Evolutionary conservation across 2,329 filamentous ascomycete genomes (phyloP).

Genomic region (Tolypocladium paradoxum): DNA sequence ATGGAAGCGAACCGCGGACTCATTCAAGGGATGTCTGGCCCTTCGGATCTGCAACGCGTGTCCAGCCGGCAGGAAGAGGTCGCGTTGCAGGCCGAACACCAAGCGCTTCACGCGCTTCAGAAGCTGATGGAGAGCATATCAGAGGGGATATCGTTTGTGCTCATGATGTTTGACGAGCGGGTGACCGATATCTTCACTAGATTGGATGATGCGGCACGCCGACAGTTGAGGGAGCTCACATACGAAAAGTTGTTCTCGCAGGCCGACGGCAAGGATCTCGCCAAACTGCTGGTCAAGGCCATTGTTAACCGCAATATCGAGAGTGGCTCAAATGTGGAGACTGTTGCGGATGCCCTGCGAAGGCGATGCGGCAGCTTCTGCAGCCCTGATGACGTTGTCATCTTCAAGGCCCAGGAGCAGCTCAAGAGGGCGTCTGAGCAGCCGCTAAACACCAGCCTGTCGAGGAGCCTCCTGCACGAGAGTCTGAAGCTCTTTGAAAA

Average conservation of each 20-base stretch:
- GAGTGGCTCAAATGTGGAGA: constrained; percentile 94
- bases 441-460: constrained; percentile 61
- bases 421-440: constrained; percentile 80
- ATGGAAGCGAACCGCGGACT: constrained; percentile 79
- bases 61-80: constrained; percentile 82
- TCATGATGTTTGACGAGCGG: constrained; percentile 89
- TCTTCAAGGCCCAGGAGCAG: constrained; percentile 96
- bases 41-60: constrained; percentile 69
- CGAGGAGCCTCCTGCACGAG: constrained; percentile 73
- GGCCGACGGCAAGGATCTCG: constrained; percentile 70
- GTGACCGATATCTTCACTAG: constrained; percentile 77
- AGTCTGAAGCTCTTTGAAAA: constrained; percentile 81
- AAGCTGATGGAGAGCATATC: constrained; percentile 82
- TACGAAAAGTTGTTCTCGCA: constrained; percentile 83
- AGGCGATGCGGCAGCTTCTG: constrained; percentile 94
- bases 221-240: constrained; percentile 64
- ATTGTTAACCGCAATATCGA: constrained; percentile 98
- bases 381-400: constrained; percentile 90
- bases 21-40: constrained; percentile 88
- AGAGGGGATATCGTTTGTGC: constrained; percentile 91
- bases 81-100: constrained; percentile 85
- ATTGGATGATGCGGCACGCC: constrained; percentile 58
- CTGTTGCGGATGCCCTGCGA: constrained; percentile 86
- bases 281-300: constrained; percentile 89
- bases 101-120: constrained; percentile 77